These are phyloP conservation scores for Tremella yokohamensis DNA, from an alignment of 768 basidiomycete species.

Conservation along the genomic window DNA sequence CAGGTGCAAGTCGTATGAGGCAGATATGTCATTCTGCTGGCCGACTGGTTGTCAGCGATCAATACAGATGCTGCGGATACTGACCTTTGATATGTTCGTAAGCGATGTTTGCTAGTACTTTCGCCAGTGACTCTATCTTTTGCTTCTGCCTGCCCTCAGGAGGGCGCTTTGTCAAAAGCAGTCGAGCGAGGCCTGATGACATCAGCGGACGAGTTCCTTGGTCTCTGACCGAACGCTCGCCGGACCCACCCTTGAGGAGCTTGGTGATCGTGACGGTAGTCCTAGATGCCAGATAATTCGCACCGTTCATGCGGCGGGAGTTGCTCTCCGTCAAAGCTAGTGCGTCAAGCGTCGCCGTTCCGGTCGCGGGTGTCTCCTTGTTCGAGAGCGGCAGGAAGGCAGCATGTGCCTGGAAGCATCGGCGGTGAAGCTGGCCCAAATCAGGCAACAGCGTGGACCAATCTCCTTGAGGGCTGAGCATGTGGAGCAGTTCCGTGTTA, in stretches of 20 bases:
- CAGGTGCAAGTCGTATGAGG: slow-evolving; percentile 49
- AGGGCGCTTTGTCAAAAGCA: slow-evolving; percentile 83
- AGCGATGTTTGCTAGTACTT: neutral
- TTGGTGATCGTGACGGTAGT: slow-evolving; percentile 61
- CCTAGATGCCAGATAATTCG: slow-evolving; percentile 75
- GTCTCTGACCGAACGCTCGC: too few species aligned
- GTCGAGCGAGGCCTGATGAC: neutral
- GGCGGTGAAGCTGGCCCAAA: slow-evolving; percentile 75
- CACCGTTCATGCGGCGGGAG: slow-evolving; percentile 43
- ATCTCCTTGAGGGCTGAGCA: slow-evolving; percentile 66
- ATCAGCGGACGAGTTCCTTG: neutral
- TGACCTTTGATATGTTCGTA: neutral
- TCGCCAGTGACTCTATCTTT: slow-evolving; percentile 36
- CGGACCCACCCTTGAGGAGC: slow-evolving; percentile 75
- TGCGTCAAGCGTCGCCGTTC: slow-evolving; percentile 52
- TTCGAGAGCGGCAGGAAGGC: slow-evolving; percentile 57
- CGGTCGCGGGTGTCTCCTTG: slow-evolving; percentile 54
- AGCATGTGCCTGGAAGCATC: slow-evolving; percentile 82
- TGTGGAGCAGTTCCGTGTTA: slow-evolving; percentile 30
- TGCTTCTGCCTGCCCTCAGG: slow-evolving; percentile 60
- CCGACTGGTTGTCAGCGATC: slow-evolving; percentile 30
- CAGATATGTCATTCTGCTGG: slow-evolving; percentile 20
- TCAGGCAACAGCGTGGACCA: slow-evolving; percentile 66
- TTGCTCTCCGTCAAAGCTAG: slow-evolving; percentile 22
- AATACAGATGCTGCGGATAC: neutral